Evolutionary conservation across 2,329 filamentous ascomycete species (phyloP).

Genomic region (Ophiocordyceps sinensis): DNA sequence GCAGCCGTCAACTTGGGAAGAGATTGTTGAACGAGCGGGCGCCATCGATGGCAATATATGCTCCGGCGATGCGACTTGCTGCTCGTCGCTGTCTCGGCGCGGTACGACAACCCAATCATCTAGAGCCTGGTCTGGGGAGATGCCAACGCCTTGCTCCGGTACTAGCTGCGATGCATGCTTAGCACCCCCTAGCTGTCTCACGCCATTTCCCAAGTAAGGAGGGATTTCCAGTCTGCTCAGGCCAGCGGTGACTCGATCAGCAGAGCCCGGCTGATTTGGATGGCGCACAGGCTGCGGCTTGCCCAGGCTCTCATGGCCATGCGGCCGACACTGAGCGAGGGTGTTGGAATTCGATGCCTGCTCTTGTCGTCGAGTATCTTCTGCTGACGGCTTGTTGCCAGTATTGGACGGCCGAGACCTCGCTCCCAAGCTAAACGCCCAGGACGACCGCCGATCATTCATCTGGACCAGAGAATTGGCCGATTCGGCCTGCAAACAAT

Average conservation of each 20-base stretch:
- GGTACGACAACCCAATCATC: constrained; percentile 19
- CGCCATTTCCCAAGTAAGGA: no score
- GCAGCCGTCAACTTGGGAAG: constrained; percentile 1
- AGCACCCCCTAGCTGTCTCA: no score
- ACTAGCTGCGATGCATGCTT: no score
- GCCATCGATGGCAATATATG: no score
- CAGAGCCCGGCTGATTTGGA: background rate
- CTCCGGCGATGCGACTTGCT: no score
- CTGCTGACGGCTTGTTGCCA: background rate
- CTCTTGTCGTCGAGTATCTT: background rate
- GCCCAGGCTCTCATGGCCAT: background rate
- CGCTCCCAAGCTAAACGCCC: constrained; percentile 24
- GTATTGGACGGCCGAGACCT: constrained; percentile 18
- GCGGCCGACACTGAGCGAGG: background rate
- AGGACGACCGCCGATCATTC: constrained; percentile 27
- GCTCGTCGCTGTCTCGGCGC: constrained; percentile 3
- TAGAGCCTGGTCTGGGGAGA: background rate
- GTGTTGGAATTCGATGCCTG: background rate
- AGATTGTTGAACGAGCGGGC: background rate
- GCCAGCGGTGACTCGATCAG: constrained; percentile 3
- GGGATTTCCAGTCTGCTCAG: constrained; percentile 6
- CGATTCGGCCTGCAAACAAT: constrained; percentile 21
- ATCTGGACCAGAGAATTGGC: constrained; percentile 14
- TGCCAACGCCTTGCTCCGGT: no score
- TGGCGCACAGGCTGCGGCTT: background rate